Conservation (phyloP, 306 rosid genomes). For the Rosa chinensis region DNA sequence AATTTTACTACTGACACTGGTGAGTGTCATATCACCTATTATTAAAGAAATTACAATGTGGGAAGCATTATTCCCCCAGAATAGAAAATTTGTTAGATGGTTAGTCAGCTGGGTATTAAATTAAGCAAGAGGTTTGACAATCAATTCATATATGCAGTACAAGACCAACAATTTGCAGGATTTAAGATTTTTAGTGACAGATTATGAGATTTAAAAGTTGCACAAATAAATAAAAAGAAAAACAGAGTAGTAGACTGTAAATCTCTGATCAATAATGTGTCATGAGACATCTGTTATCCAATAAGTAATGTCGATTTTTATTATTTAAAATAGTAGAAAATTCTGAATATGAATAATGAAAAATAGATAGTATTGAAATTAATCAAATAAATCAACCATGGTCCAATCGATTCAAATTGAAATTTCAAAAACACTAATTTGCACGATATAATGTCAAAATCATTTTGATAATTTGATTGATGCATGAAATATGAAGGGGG, state of each 20-base stretch:
- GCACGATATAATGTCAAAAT: neutral
- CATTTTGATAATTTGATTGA: neutral
- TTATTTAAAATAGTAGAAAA: constrained; percentile 9
- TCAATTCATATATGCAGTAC: neutral
- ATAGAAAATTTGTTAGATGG: no score
- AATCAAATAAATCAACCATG: neutral
- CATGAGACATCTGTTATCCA: neutral
- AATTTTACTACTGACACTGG: neutral
- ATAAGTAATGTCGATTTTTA: neutral
- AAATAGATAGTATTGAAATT: neutral
- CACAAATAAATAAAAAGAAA: neutral
- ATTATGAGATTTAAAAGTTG: neutral
- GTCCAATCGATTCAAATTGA: neutral
- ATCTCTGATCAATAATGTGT: neutral
- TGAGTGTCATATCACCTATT: neutral
- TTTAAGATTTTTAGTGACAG: neutral
- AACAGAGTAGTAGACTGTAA: neutral
- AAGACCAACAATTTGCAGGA: neutral
- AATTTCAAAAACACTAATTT: neutral
- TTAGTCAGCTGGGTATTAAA: neutral
- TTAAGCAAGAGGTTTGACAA: neutral
- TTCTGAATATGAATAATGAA: neutral
- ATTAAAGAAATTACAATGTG: neutral
- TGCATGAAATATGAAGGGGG: neutral
- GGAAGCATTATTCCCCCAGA: neutral